A percentile compares a stretch with the other conserved stretches of the same genome.
Conservation (phyloP, 345 rosid species). For the Eucalyptus sp. region DNA sequence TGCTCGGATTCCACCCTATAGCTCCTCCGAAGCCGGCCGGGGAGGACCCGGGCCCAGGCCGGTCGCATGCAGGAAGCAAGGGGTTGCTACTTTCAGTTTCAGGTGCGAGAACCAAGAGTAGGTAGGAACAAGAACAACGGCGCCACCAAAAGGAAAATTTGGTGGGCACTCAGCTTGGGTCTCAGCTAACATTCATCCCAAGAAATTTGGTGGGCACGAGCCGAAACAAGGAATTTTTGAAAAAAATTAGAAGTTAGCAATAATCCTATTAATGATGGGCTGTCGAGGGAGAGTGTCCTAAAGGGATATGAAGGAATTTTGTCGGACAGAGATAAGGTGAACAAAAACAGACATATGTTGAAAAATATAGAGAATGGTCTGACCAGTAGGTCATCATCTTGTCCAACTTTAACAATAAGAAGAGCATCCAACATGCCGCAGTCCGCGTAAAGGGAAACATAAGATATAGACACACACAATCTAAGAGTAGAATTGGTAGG, state of each 20-base stretch:
- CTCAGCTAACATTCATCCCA: too few species aligned
- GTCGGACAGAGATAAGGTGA: background rate
- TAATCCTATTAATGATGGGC: background rate
- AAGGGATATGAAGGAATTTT: background rate
- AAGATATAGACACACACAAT: background rate
- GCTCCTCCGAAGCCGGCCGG: background rate
- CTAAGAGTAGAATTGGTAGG: slow-evolving; percentile 43
- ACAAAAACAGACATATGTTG: background rate
- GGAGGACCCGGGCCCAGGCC: background rate
- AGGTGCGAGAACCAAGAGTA: background rate
- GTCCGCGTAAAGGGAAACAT: background rate
- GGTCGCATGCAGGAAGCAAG: background rate
- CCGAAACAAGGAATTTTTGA: background rate
- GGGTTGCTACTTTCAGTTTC: background rate
- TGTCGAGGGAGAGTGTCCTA: background rate
- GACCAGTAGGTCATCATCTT: background rate
- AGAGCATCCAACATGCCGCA: background rate
- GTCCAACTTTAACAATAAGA: background rate
- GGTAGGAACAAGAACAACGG: background rate
- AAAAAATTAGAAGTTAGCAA: too few species aligned
- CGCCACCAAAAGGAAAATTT: background rate
- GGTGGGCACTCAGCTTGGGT: slow-evolving; percentile 34
- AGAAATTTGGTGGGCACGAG: background rate
- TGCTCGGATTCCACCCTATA: background rate
- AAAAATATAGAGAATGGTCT: background rate